These are phyloP conservation scores for Gloeopeniophorella convolvens DNA, from an alignment of 768 basidiomycete species.

Conservation along the genomic window DNA sequence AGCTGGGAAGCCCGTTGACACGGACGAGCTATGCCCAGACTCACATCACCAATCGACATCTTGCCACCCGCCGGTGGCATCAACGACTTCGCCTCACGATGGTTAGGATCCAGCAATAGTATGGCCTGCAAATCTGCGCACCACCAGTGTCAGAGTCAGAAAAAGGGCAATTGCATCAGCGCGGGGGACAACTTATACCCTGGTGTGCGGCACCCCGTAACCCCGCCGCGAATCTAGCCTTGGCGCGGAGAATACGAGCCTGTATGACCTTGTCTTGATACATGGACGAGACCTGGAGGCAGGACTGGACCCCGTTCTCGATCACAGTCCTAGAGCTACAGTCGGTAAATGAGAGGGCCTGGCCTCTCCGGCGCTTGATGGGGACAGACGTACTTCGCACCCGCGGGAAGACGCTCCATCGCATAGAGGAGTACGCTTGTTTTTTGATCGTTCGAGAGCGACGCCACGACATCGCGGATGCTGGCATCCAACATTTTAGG, in stretches of 20 bases:
- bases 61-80: slow-evolving; percentile 35
- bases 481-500: slow-evolving; percentile 72
- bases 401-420: slow-evolving; percentile 71
- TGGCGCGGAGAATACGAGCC: slow-evolving; percentile 62
- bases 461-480: slow-evolving; percentile 58
- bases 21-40: slow-evolving; percentile 53
- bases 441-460: slow-evolving; percentile 58
- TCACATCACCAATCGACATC: slow-evolving; percentile 21
- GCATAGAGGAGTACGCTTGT: slow-evolving; percentile 69
- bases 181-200: slow-evolving; percentile 34
- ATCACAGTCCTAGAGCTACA: slow-evolving; percentile 51
- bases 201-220: slow-evolving; percentile 57
- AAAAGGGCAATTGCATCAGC: background rate
- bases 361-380: background rate
- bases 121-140: slow-evolving; percentile 58
- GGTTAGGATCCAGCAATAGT: slow-evolving; percentile 53
- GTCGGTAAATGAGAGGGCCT: slow-evolving; percentile 4
- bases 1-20: background rate
- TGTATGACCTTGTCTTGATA: slow-evolving; percentile 46
- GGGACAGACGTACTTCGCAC: slow-evolving; percentile 43
- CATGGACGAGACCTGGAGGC: slow-evolving; percentile 50
- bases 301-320: slow-evolving; percentile 71
- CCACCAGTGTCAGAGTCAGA: background rate
- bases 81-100: slow-evolving; percentile 59
- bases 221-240: slow-evolving; percentile 54